Conservation (phyloP, 1,284 basidiomycete species). For the Cutaneotrichosporon dermatis region DNA sequence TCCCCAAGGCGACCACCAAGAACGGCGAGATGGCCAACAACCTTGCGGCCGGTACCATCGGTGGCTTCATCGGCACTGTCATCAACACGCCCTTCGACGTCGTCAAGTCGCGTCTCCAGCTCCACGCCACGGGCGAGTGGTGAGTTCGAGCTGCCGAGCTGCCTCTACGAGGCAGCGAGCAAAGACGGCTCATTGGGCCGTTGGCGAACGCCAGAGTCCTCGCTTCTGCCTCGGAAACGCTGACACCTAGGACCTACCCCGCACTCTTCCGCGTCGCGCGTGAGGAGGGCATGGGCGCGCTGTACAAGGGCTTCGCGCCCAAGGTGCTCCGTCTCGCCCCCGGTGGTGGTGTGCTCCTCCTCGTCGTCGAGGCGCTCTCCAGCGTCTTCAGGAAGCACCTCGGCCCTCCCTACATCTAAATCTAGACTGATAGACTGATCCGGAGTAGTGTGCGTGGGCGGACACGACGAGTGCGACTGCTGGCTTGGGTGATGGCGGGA, state of each 20-base stretch:
- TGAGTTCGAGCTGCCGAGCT: not conserved
- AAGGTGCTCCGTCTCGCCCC: constrained; percentile 84
- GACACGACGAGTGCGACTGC: too few relatives aligned
- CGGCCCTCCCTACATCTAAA: constrained; percentile 40
- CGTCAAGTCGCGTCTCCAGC: constrained; percentile 89
- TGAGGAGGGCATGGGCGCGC: constrained; percentile 81
- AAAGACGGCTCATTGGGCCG: too few relatives aligned
- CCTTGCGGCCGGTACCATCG: constrained; percentile 81
- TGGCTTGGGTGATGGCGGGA: too few relatives aligned
- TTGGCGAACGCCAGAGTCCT: too few relatives aligned
- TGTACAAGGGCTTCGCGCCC: constrained; percentile 83
- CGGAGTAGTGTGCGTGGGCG: too few relatives aligned
- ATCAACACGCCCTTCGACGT: constrained; percentile 63
- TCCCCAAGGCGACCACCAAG: constrained; percentile 78
- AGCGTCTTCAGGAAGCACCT: constrained; percentile 38
- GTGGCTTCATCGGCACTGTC: constrained; percentile 77
- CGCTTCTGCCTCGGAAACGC: not conserved
- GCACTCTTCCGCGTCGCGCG: constrained; percentile 69
- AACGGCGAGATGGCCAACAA: constrained; percentile 79
- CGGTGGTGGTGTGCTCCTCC: constrained; percentile 86
- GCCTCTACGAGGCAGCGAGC: too few relatives aligned
- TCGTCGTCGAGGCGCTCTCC: constrained; percentile 53
- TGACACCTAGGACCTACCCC: constrained; percentile 41
- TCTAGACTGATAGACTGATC: constrained; percentile 9
- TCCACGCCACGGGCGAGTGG: constrained; percentile 79